A percentile compares a stretch with the other conserved stretches of the same genome.
These are phyloP conservation scores for Ascochyta rabiei DNA, from an alignment of 2,329 filamentous ascomycete genomes.

Conservation along the genomic window DNA sequence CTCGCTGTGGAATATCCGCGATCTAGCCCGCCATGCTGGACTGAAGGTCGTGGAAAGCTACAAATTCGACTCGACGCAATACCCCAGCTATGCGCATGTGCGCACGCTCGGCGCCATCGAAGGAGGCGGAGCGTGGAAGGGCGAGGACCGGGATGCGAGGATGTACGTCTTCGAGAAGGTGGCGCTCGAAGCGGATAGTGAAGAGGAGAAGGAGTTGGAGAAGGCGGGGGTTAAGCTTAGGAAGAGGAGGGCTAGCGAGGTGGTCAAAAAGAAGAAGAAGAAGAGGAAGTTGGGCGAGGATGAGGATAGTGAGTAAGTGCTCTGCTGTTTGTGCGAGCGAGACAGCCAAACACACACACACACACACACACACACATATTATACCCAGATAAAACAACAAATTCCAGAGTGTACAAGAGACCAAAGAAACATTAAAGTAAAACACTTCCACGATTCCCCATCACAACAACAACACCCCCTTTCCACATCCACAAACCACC, in stretches of 20 bases:
- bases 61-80: constrained; percentile 68
- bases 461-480: too few species aligned
- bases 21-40: constrained; percentile 79
- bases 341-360: too few species aligned
- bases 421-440: too few species aligned
- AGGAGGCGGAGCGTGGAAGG: constrained; percentile 56
- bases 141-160: constrained; percentile 54
- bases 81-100: constrained; percentile 76
- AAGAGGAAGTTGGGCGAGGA: constrained; percentile 25
- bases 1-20: constrained; percentile 91
- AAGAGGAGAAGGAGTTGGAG: constrained; percentile 30
- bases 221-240: constrained; percentile 16
- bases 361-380: too few species aligned
- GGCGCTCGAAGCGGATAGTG: constrained; percentile 30
- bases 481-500: too few species aligned
- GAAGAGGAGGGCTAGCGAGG: constrained; percentile 18
- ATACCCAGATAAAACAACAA: too few species aligned
- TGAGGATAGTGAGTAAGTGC: constrained; percentile 22
- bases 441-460: too few species aligned
- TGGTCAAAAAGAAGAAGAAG: neutral
- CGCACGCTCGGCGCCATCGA: constrained; percentile 68
- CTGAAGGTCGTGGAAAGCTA: constrained; percentile 74
- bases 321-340: too few species aligned
- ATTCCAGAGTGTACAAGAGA: too few species aligned
- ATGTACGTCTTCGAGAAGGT: constrained; percentile 55